Evolutionary conservation across 306 rosid species (phyloP).

Genomic region (Cyamopsis tetragonoloba): DNA sequence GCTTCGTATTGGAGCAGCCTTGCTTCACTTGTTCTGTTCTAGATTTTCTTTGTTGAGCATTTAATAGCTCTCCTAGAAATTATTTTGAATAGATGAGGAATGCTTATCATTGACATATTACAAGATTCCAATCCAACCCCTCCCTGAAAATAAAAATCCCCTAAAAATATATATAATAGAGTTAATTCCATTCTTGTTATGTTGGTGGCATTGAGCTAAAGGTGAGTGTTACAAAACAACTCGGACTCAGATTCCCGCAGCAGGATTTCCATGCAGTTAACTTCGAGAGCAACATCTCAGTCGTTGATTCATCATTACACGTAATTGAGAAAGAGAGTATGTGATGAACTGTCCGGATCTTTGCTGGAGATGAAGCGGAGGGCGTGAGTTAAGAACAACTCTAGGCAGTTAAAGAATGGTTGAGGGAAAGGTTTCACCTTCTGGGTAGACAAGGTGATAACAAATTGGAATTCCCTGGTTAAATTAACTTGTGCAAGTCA

Average conservation of each 20-base stretch:
- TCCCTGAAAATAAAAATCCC: too few species aligned
- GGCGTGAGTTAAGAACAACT: too few species aligned
- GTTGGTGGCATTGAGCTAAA: neutral
- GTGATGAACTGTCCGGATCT: too few species aligned
- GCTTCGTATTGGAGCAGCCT: conserved; percentile 15
- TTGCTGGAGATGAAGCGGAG: too few species aligned
- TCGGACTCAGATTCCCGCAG: too few species aligned
- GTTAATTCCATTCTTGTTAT: neutral
- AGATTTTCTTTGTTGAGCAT: conserved; percentile 32
- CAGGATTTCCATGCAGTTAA: too few species aligned
- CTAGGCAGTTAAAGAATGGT: too few species aligned
- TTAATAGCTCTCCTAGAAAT: conserved; percentile 13
- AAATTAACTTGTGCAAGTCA: neutral
- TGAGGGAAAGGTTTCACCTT: neutral
- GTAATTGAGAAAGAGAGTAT: too few species aligned
- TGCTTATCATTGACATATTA: neutral
- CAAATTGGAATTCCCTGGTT: neutral
- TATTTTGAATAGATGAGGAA: conserved; percentile 20
- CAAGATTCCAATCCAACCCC: neutral
- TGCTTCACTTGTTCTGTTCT: conserved; percentile 29
- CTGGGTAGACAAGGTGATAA: neutral
- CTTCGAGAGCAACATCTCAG: too few species aligned
- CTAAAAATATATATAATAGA: neutral
- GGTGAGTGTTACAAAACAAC: neutral
- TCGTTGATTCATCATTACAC: too few species aligned